A percentile compares a stretch with the other conserved stretches of the same genome.
Evolutionary conservation across 2,329 filamentous ascomycete species (phyloP).

Genomic region (Monosporascus sp.): DNA sequence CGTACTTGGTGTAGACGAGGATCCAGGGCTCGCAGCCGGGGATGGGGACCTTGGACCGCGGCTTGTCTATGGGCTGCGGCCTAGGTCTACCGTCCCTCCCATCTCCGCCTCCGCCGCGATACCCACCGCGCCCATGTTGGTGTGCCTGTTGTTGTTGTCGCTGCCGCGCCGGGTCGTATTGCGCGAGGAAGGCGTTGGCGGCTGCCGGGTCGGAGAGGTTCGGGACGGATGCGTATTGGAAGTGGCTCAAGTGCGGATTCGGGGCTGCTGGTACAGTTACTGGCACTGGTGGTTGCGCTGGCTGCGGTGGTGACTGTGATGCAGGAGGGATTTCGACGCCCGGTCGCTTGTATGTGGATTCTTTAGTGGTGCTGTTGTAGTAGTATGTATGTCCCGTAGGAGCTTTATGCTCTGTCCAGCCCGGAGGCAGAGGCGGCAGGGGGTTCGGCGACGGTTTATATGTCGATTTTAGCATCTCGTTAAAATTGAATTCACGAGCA

Average conservation of each 20-base stretch:
- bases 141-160: constrained; percentile 25
- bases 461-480: constrained; percentile 69
- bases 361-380: constrained; percentile 75
- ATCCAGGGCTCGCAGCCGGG: constrained; percentile 84
- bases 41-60: constrained; percentile 73
- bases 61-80: constrained; percentile 71
- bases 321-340: constrained; percentile 18
- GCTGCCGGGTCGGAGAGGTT: constrained; percentile 50
- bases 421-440: constrained; percentile 61
- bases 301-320: constrained; percentile 8
- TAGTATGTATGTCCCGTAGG: constrained; percentile 85
- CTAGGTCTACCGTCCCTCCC: constrained; percentile 56
- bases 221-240: constrained; percentile 37
- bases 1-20: constrained; percentile 87
- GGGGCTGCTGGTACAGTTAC: constrained; percentile 6
- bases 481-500: too few relatives aligned
- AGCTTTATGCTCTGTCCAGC: constrained; percentile 92
- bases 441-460: constrained; percentile 53
- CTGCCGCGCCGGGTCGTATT: constrained; percentile 39
- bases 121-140: constrained; percentile 35
- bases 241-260: constrained; percentile 33
- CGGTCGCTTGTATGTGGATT: constrained; percentile 85
- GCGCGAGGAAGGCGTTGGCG: constrained; percentile 58
- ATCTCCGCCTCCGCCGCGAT: constrained; percentile 42
- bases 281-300: constrained; percentile 3